A percentile compares a stretch with the other conserved stretches of the same genome.
Conservation (phyloP, 1,139 yeast species). For the Candida sp. region DNA sequence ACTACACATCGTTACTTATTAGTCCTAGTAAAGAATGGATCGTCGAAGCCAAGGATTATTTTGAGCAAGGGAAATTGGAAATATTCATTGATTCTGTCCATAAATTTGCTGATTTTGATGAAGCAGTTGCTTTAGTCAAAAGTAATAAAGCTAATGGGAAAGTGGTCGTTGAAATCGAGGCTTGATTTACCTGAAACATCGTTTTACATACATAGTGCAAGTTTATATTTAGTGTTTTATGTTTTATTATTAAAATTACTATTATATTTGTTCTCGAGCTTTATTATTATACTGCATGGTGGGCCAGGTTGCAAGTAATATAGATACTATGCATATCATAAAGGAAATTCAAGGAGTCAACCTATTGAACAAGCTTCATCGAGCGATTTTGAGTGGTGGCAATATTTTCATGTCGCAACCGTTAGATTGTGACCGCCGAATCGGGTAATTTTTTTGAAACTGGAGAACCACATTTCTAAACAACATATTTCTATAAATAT, state of each 20-base stretch:
- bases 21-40: slow-evolving; percentile 9
- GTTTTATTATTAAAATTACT: too few relatives aligned
- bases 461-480: not conserved
- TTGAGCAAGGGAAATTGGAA: slow-evolving; percentile 38
- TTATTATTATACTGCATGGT: too few relatives aligned
- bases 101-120: slow-evolving; percentile 43
- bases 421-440: not conserved
- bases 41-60: slow-evolving; percentile 20
- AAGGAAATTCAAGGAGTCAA: too few relatives aligned
- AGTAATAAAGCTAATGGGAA: slow-evolving; percentile 60
- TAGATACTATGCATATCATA: too few relatives aligned
- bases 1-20: not conserved
- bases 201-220: too few relatives aligned
- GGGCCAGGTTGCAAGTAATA: too few relatives aligned
- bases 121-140: slow-evolving; percentile 46
- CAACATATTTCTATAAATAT: not conserved
- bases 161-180: slow-evolving; percentile 38
- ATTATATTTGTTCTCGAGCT: too few relatives aligned
- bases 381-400: not conserved
- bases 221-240: too few relatives aligned
- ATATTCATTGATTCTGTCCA: slow-evolving; percentile 53
- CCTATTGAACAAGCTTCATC: not conserved
- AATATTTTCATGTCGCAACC: not conserved
- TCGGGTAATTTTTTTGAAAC: not conserved
- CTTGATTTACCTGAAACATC: not conserved